phyloP scores from a whole-genome alignment of 129 eudicot genomes.

The Calendula officinalis region DNA sequence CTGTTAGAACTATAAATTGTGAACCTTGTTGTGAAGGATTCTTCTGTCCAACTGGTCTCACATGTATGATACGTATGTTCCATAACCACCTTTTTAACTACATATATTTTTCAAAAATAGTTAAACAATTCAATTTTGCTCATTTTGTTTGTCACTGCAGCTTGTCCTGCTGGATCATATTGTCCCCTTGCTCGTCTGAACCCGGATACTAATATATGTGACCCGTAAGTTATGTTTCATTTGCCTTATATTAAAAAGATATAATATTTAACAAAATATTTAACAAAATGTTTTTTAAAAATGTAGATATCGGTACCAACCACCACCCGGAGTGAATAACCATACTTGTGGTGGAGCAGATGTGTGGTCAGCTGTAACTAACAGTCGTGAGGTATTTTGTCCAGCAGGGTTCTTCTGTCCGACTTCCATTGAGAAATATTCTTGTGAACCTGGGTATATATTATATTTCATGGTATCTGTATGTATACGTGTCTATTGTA shows the following conservation, averaged over 20 bases:
- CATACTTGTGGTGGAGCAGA: conserved; percentile 95
- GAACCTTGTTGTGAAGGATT: conserved; percentile 90
- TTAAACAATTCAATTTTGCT: conserved; percentile 13
- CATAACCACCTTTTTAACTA: neutral
- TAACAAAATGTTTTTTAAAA: neutral
- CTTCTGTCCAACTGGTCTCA: conserved; percentile 91
- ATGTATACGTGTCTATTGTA: conserved; percentile 15
- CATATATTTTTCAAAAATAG: conserved; percentile 8
- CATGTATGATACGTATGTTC: conserved; percentile 98
- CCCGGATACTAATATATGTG: conserved; percentile 66
- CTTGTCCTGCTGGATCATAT: conserved; percentile 84
- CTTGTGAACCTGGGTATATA: conserved; percentile 72
- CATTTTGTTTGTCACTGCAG: conserved; percentile 37
- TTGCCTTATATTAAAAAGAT: conserved; percentile 2
- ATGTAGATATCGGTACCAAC: conserved; percentile 72
- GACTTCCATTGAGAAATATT: conserved; percentile 46
- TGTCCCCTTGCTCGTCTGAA: conserved; percentile 81
- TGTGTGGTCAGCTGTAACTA: conserved; percentile 68
- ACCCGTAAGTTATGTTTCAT: conserved; percentile 67
- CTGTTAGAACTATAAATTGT: conserved; percentile 53
- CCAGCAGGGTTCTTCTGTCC: conserved; percentile 90
- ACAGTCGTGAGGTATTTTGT: conserved; percentile 70
- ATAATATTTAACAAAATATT: neutral
- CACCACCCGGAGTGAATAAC: conserved; percentile 66
- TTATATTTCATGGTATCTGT: conserved; percentile 28